phyloP scores from a whole-genome alignment of 2,329 filamentous ascomycete genomes.

The Fonsecaea multimorphosa region DNA sequence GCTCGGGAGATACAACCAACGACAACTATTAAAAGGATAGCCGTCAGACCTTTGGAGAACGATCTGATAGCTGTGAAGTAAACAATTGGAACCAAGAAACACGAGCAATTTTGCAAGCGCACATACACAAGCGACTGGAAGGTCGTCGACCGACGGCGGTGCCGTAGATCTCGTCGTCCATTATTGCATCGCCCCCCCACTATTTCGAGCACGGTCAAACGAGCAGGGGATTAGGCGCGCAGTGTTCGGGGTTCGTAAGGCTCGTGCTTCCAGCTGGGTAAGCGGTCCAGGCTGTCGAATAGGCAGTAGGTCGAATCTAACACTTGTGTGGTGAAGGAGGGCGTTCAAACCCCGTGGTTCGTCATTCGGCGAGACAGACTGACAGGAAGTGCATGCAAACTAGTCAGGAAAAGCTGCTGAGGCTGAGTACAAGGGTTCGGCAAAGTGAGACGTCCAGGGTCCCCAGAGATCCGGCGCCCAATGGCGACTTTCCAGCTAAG shows the following conservation, averaged over 20 bases:
- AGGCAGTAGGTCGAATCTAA: background rate
- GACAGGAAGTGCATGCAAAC: background rate
- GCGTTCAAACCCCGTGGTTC: background rate
- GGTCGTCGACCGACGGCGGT: constrained; percentile 5
- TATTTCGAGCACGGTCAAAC: background rate
- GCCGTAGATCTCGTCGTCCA: background rate
- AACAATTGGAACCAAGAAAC: constrained; percentile 1
- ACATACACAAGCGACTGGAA: constrained; percentile 1
- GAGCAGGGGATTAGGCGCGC: constrained; percentile 11
- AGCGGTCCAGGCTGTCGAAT: background rate
- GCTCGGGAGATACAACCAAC: constrained; percentile 1
- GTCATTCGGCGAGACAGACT: constrained; percentile 1
- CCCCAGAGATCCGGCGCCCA: constrained; percentile 1
- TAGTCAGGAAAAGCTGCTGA: constrained; percentile 5
- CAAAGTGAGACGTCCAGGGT: constrained; percentile 16
- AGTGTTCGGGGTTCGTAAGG: constrained; percentile 1
- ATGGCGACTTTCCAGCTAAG: background rate
- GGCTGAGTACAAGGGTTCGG: constrained; percentile 7
- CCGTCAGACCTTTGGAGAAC: constrained; percentile 9
- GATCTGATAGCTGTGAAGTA: background rate
- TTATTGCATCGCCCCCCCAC: constrained; percentile 11
- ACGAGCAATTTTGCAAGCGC: constrained; percentile 2
- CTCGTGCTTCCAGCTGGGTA: background rate
- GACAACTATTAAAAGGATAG: constrained; percentile 5
- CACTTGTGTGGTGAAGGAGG: background rate